Evolutionary conservation across 164 flowering plant genomes (phyloP).

Genomic region (Vitis rupestris): DNA sequence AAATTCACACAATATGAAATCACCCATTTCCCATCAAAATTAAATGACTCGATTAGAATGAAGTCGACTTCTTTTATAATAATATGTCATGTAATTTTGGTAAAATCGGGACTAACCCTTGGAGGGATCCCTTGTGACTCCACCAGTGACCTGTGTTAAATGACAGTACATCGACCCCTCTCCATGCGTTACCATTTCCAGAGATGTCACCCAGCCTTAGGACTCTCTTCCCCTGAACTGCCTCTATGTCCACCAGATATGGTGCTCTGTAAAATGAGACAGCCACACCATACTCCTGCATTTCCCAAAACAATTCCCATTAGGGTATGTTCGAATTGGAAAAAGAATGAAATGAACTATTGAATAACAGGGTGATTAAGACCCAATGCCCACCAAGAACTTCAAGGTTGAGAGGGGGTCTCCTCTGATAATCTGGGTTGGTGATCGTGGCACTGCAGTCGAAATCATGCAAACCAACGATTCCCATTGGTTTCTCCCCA

Average conservation of each 20-base stretch:
- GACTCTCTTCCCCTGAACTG: constrained; percentile 52
- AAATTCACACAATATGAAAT: background rate
- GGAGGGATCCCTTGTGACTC: constrained; percentile 59
- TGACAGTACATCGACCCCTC: constrained; percentile 47
- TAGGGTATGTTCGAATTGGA: background rate
- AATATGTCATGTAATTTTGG: background rate
- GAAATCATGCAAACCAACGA: constrained; percentile 81
- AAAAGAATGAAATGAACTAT: background rate
- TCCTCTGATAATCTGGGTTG: constrained; percentile 57
- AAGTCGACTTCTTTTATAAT: background rate
- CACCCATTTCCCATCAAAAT: no score
- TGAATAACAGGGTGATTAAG: no score
- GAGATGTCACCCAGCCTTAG: constrained; percentile 51
- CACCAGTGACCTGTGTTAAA: constrained; percentile 87
- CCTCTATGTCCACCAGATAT: constrained; percentile 64
- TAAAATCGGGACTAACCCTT: constrained; percentile 38
- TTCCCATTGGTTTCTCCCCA: constrained; percentile 94
- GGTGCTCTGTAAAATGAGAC: constrained; percentile 58
- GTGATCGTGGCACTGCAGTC: constrained; percentile 40
- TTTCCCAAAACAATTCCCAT: background rate
- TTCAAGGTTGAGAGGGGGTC: constrained; percentile 75
- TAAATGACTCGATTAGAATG: background rate
- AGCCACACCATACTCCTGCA: constrained; percentile 62
- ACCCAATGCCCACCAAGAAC: constrained; percentile 54
- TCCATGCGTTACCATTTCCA: constrained; percentile 54